Evolutionary conservation across 169 alveolate species (phyloP).

Genomic region (Besnoitia besnoiti): DNA sequence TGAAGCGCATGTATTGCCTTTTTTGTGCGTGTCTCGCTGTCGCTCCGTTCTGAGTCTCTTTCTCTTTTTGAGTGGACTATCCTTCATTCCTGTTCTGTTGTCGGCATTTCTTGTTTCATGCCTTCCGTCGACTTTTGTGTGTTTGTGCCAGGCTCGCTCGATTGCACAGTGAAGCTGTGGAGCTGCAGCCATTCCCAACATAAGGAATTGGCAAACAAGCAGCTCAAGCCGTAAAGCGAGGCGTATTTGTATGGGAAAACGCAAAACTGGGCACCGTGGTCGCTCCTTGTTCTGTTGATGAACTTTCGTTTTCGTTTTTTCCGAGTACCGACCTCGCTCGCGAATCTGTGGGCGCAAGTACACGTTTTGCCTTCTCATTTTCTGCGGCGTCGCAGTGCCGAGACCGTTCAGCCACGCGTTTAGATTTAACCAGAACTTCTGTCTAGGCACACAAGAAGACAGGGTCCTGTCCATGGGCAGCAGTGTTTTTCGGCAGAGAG

Average conservation of each 20-base stretch:
- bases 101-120: background rate
- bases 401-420: too few species aligned
- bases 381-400: too few species aligned
- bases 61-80: background rate
- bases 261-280: too few species aligned
- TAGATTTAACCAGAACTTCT: too few species aligned
- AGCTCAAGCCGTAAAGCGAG: background rate
- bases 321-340: conserved; percentile 24
- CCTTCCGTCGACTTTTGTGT: background rate
- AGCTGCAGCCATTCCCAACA: background rate
- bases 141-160: background rate
- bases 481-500: too few species aligned
- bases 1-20: too few species aligned
- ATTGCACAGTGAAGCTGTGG: conserved; percentile 7
- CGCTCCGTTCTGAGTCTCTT: too few species aligned
- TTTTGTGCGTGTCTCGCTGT: too few species aligned
- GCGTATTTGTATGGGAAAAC: background rate
- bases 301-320: background rate
- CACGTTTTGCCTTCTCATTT: background rate
- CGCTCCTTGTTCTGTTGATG: background rate
- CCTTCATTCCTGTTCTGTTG: background rate
- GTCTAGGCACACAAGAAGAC: too few species aligned
- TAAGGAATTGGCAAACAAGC: background rate
- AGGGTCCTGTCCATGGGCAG: too few species aligned
- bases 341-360: background rate